Conservation (phyloP, 1,284 basidiomycete species). For the Naganishia sp. region DNA sequence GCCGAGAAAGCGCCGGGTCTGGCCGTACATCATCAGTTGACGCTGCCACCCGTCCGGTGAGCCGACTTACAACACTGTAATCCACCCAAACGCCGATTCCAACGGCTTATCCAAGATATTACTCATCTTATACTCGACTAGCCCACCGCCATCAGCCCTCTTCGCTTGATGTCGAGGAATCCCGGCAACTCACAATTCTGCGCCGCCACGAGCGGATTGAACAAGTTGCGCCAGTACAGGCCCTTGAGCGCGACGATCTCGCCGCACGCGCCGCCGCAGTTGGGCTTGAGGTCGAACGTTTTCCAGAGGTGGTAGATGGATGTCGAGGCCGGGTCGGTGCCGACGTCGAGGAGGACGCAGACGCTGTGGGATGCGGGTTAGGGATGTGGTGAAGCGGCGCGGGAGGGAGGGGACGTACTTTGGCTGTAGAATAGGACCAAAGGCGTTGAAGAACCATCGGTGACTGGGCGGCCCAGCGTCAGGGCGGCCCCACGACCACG, state of each 20-base stretch:
- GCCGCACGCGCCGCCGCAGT: constrained; percentile 95
- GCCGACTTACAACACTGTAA: constrained; percentile 67
- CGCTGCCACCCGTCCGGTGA: not conserved
- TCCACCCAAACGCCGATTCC: constrained; percentile 79
- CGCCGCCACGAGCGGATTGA: constrained; percentile 72
- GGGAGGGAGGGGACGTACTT: constrained; percentile 40
- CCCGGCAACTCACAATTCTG: constrained; percentile 38
- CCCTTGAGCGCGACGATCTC: constrained; percentile 93
- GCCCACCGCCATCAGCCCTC: constrained; percentile 6
- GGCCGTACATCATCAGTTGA: not conserved
- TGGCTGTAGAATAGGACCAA: constrained; percentile 45
- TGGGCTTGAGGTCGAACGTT: constrained; percentile 92
- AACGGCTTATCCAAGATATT: constrained; percentile 90
- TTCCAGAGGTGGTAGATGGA: constrained; percentile 97
- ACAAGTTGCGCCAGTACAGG: constrained; percentile 70
- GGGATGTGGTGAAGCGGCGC: not conserved
- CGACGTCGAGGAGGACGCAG: constrained; percentile 90
- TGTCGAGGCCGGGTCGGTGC: constrained; percentile 84
- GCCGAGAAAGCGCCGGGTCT: constrained; percentile 88
- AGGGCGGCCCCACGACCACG: not conserved
- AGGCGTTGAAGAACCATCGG: constrained; percentile 82
- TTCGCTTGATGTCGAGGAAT: too few species aligned
- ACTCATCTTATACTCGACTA: constrained; percentile 72
- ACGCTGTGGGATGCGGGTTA: constrained; percentile 61
- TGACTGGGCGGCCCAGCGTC: constrained; percentile 64